Conservation (phyloP, 148 eudicot genomes). For the Limonium bicolor region DNA sequence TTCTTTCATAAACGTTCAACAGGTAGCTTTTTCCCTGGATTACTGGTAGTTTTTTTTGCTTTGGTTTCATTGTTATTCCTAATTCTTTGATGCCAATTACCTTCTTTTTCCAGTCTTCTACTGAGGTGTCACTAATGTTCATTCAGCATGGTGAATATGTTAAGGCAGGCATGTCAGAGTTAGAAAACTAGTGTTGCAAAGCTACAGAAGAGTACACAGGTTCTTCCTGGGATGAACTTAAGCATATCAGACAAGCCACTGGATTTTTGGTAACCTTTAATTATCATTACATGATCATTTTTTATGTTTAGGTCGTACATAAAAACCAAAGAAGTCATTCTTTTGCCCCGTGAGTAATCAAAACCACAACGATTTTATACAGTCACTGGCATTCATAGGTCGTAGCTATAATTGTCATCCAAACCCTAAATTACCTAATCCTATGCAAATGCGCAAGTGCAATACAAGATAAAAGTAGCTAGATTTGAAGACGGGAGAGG, state of each 20-base stretch:
- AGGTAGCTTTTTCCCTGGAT: slow-evolving; percentile 37
- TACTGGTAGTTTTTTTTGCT: neutral
- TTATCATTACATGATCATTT: too few relatives aligned
- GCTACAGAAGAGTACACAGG: slow-evolving; percentile 99
- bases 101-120: slow-evolving; percentile 56
- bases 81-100: neutral
- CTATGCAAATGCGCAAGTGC: too few relatives aligned
- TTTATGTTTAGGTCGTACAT: too few relatives aligned
- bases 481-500: too few relatives aligned
- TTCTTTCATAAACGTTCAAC: slow-evolving; percentile 98
- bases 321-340: too few relatives aligned
- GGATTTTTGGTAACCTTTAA: slow-evolving; percentile 69
- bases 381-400: too few relatives aligned
- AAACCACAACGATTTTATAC: too few relatives aligned
- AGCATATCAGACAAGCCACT: slow-evolving; percentile 94
- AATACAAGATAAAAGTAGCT: too few relatives aligned
- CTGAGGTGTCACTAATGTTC: slow-evolving; percentile 97
- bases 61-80: neutral
- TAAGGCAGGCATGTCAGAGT: slow-evolving; percentile 85
- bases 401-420: too few relatives aligned
- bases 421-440: too few relatives aligned
- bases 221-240: slow-evolving; percentile 91
- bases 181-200: slow-evolving; percentile 67
- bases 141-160: slow-evolving; percentile 94
- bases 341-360: too few relatives aligned